Percentiles rank a stretch among this genome's conserved stretches.
phyloP scores from a whole-genome alignment of 768 basidiomycete species.

The Calocybe gangraenosa region DNA sequence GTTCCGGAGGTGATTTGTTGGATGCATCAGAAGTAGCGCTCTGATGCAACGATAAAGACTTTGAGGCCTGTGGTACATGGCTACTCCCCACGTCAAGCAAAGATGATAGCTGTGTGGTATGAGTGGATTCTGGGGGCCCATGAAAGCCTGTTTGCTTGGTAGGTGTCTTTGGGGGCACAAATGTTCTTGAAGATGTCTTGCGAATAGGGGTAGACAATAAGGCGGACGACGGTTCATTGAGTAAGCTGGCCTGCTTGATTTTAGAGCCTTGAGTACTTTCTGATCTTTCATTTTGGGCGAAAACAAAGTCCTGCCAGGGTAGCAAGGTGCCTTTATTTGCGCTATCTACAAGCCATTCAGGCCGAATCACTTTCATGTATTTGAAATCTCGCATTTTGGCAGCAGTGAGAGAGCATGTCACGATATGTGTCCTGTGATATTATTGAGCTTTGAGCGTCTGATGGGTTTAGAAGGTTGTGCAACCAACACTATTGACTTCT shows the following conservation, averaged over 20 bases:
- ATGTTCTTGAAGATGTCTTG: background rate
- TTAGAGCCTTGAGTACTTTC: constrained; percentile 48
- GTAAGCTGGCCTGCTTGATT: constrained; percentile 32
- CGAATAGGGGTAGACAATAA: background rate
- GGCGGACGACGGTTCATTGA: constrained; percentile 11
- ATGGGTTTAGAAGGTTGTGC: background rate
- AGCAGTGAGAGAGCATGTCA: constrained; percentile 88
- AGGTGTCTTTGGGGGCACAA: constrained; percentile 5
- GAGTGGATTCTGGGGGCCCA: no score
- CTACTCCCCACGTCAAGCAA: no score
- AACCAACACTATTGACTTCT: constrained; percentile 68
- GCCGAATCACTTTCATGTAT: constrained; percentile 84
- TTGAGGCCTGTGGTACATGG: background rate
- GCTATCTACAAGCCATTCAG: constrained; percentile 87
- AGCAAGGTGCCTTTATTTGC: constrained; percentile 61
- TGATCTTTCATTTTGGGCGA: constrained; percentile 41
- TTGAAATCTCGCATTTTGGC: constrained; percentile 87
- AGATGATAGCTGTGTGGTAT: no score
- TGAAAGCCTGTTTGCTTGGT: constrained; percentile 7
- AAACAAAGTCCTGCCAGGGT: constrained; percentile 78
- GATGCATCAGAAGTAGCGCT: no score
- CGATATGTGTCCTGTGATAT: constrained; percentile 72
- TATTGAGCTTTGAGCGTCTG: background rate
- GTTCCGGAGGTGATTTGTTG: no score
- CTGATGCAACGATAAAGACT: background rate